A percentile compares a stretch with the other conserved stretches of the same genome.
Evolutionary conservation across 2,329 filamentous ascomycete genomes (phyloP).

Genomic region (Colletotrichum australisinense): DNA sequence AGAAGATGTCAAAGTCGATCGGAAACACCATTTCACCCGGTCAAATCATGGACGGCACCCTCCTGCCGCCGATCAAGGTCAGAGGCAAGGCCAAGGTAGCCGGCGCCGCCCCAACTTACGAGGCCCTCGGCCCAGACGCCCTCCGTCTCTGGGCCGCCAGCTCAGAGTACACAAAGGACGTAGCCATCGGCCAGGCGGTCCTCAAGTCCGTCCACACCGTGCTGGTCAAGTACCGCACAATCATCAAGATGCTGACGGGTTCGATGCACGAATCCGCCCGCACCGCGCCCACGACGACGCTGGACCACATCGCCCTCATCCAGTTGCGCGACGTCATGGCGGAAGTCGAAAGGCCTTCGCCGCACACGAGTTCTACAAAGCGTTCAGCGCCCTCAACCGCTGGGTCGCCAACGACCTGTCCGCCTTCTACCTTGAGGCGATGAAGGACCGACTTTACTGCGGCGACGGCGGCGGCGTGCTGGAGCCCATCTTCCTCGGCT

Average conservation of each 20-base stretch:
- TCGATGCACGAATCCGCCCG: slow-evolving; percentile 69
- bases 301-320: slow-evolving; percentile 81
- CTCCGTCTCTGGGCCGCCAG: slow-evolving; percentile 92
- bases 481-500: slow-evolving; percentile 75
- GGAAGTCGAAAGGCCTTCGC: slow-evolving; percentile 74
- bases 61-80: slow-evolving; percentile 76
- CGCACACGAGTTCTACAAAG: slow-evolving; percentile 86
- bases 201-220: slow-evolving; percentile 81
- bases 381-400: slow-evolving; percentile 76
- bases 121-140: slow-evolving; percentile 86
- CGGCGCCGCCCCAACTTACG: slow-evolving; percentile 58
- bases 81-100: slow-evolving; percentile 63
- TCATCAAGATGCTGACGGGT: slow-evolving; percentile 90
- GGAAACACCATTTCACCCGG: slow-evolving; percentile 87
- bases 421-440: slow-evolving; percentile 91
- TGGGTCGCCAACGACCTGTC: slow-evolving; percentile 89
- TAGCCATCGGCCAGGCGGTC: slow-evolving; percentile 82
- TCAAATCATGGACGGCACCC: slow-evolving; percentile 86
- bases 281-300: slow-evolving; percentile 62
- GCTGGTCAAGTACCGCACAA: slow-evolving; percentile 88
- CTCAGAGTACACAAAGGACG: slow-evolving; percentile 90
- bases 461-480: slow-evolving; percentile 75
- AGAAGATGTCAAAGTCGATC: slow-evolving; percentile 98
- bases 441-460: slow-evolving; percentile 94
- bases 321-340: slow-evolving; percentile 76